A percentile compares a stretch with the other conserved stretches of the same genome.
Evolutionary conservation across 352 stramenopile genomes (phyloP).

Genomic region (Peronospora farinosa): DNA sequence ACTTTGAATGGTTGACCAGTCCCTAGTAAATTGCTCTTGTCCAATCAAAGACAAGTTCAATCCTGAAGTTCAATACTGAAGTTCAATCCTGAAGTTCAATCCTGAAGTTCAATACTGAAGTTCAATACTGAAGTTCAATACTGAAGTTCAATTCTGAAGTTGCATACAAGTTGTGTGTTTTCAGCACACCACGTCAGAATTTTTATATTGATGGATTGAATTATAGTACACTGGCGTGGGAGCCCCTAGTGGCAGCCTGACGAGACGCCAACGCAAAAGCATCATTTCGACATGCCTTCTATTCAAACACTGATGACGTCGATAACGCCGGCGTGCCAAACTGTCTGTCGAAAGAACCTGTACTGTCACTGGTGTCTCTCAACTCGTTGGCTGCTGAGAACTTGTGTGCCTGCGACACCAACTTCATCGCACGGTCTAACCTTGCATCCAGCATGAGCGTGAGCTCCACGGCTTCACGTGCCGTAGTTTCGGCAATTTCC

Average conservation of each 20-base stretch:
- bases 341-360: conserved; percentile 21
- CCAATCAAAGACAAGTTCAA: conserved; percentile 12
- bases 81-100: conserved; percentile 7
- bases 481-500: conserved; percentile 65
- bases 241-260: too few species aligned
- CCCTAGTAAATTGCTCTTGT: not conserved
- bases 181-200: too few species aligned
- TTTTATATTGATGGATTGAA: conserved; percentile 9
- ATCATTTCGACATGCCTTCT: conserved; percentile 9
- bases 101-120: too few species aligned
- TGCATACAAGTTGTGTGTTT: too few species aligned
- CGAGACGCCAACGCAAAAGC: conserved; percentile 10
- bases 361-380: conserved; percentile 14
- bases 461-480: conserved; percentile 65
- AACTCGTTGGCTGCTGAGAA: conserved; percentile 22
- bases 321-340: conserved; percentile 22
- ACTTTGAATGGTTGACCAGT: too few species aligned
- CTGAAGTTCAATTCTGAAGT: not conserved
- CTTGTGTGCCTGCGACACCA: conserved; percentile 15
- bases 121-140: conserved; percentile 8
- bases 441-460: conserved; percentile 63
- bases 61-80: too few species aligned
- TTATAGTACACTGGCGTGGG: conserved; percentile 28
- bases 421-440: conserved; percentile 48
- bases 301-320: conserved; percentile 16